A percentile compares a stretch with the other conserved stretches of the same genome.
These are phyloP conservation scores for Globisporangium recalcitrans DNA, from an alignment of 352 stramenopile species.

Conservation along the genomic window DNA sequence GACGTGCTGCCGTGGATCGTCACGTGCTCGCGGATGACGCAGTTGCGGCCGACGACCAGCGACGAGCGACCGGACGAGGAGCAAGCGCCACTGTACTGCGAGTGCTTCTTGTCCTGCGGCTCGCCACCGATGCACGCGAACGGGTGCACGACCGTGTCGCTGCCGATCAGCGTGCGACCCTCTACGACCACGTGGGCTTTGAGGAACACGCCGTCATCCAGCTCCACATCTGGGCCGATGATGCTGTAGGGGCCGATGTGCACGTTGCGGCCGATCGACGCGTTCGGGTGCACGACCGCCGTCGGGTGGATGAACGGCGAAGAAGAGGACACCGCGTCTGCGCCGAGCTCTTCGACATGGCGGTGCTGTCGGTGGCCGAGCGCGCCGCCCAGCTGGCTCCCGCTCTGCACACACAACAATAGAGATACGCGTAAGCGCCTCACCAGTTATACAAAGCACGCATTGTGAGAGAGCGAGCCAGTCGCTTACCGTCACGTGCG, in stretches of 20 bases:
- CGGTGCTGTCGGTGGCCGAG: constrained; percentile 6
- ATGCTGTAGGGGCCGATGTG: constrained; percentile 70
- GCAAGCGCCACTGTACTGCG: neutral
- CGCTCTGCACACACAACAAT: constrained; percentile 8
- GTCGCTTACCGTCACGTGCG: constrained; percentile 31
- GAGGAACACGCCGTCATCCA: constrained; percentile 58
- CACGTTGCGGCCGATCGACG: constrained; percentile 48
- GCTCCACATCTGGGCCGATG: constrained; percentile 60
- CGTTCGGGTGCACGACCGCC: constrained; percentile 62
- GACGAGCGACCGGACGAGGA: constrained; percentile 9
- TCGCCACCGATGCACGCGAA: constrained; percentile 74
- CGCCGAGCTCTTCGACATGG: constrained; percentile 5
- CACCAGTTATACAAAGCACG: no score
- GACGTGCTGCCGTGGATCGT: constrained; percentile 79
- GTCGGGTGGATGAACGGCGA: constrained; percentile 48
- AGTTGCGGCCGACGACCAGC: constrained; percentile 58
- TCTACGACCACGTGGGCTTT: constrained; percentile 76
- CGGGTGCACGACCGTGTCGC: constrained; percentile 52
- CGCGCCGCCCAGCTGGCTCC: neutral
- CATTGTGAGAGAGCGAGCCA: no score
- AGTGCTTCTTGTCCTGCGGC: constrained; percentile 82
- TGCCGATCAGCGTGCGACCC: constrained; percentile 51
- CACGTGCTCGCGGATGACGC: constrained; percentile 77
- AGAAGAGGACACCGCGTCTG: neutral
- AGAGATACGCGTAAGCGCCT: no score